Conservation (phyloP, 805 yeast species). For the Pichia gijzeniarum region DNA sequence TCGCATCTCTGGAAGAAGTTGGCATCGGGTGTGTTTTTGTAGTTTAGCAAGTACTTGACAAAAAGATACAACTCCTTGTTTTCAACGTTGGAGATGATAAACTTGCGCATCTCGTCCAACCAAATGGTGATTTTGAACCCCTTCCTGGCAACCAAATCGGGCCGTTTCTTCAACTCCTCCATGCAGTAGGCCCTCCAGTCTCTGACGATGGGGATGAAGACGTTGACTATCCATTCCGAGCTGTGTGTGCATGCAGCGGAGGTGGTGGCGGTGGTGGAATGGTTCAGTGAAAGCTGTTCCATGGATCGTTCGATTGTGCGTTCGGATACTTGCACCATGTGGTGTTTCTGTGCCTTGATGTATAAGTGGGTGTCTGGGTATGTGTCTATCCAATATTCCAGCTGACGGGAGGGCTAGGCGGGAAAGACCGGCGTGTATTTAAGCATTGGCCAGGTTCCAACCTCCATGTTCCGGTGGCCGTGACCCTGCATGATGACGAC, state of each 20-base stretch:
- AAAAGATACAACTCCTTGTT: constrained; percentile 1
- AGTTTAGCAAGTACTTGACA: background rate
- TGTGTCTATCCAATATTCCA: no score
- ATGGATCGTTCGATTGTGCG: no score
- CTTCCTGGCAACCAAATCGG: constrained; percentile 1
- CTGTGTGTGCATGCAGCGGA: background rate
- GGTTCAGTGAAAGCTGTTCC: background rate
- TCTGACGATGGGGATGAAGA: background rate
- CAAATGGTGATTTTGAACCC: constrained; percentile 2
- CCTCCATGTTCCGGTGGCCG: no score
- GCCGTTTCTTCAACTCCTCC: constrained; percentile 1
- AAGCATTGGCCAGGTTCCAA: no score
- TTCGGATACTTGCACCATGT: no score
- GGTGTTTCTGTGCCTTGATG: no score
- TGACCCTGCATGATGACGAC: no score
- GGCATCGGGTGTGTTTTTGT: background rate
- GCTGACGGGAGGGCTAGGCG: no score
- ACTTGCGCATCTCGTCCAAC: constrained; percentile 2
- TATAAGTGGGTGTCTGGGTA: no score
- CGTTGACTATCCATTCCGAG: constrained; percentile 1
- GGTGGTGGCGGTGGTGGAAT: no score
- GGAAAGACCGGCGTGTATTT: no score
- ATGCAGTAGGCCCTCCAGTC: constrained; percentile 1
- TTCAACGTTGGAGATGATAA: background rate
- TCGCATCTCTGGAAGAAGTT: constrained; percentile 1